These are phyloP conservation scores for Lavandula angustifolia DNA, from an alignment of 257 asterid genomes.

Conservation along the genomic window DNA sequence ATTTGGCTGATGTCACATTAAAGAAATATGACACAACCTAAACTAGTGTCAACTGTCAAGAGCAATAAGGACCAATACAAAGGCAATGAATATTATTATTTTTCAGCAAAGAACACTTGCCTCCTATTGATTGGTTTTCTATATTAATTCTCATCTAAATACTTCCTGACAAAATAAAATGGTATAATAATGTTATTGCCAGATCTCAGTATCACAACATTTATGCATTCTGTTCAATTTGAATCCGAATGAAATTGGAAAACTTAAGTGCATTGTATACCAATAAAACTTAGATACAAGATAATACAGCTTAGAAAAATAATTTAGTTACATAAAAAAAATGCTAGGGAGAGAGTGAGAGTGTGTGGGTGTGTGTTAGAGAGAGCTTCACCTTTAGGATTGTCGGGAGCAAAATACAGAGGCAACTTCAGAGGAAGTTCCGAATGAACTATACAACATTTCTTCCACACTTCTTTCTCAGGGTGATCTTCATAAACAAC, in stretches of 20 bases:
- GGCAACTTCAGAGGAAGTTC: slow-evolving; percentile 74
- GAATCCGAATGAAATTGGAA: background rate
- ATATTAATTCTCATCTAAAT: slow-evolving; percentile 13
- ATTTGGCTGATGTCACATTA: background rate
- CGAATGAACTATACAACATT: slow-evolving; percentile 66
- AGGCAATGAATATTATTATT: slow-evolving; percentile 2
- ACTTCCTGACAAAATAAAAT: slow-evolving; percentile 2
- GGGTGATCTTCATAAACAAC: slow-evolving; percentile 67
- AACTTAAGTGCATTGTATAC: slow-evolving; percentile 10
- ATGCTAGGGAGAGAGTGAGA: background rate
- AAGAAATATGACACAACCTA: background rate
- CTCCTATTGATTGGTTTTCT: slow-evolving; percentile 10
- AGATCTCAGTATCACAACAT: slow-evolving; percentile 1
- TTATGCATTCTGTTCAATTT: background rate
- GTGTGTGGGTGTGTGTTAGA: background rate
- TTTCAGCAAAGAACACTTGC: slow-evolving; percentile 3
- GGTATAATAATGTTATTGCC: background rate
- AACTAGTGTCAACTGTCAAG: background rate
- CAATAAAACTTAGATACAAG: slow-evolving; percentile 2
- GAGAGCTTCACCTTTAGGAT: slow-evolving; percentile 52
- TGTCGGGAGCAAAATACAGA: slow-evolving; percentile 54
- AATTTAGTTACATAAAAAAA: background rate
- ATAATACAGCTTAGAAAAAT: background rate
- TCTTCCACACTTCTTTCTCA: slow-evolving; percentile 70
- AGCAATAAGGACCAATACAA: background rate